phyloP scores from a whole-genome alignment of 257 asterid genomes.

The Solanum chiquidenum region DNA sequence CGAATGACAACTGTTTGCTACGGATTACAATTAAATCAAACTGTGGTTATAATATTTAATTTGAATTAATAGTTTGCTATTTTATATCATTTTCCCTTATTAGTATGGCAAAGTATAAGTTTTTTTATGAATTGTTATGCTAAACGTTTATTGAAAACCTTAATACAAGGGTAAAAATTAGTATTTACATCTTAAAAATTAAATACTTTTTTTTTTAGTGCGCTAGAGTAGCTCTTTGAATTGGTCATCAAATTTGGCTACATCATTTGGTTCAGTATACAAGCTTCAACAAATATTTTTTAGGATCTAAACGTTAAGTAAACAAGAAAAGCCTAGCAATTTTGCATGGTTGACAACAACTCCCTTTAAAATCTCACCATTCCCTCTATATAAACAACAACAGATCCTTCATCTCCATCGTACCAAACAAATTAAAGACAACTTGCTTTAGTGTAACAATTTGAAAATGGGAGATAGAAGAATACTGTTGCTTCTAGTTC shows the following conservation, averaged over 20 bases:
- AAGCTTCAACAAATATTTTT: neutral
- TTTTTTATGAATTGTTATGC: neutral
- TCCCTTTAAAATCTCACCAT: neutral
- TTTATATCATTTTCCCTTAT: too few species aligned
- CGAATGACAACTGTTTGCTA: too few species aligned
- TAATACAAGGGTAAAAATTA: neutral
- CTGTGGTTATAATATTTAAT: too few species aligned
- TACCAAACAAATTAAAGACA: neutral
- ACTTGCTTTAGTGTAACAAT: neutral
- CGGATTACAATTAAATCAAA: too few species aligned
- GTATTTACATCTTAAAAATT: neutral
- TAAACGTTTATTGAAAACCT: neutral
- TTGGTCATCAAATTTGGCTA: neutral
- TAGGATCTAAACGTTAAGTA: neutral
- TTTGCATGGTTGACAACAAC: slow-evolving; percentile 57
- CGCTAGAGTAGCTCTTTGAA: neutral
- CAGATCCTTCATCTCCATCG: neutral
- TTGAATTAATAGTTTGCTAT: too few species aligned
- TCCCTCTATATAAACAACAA: slow-evolving; percentile 23
- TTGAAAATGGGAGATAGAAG: slow-evolving; percentile 1
- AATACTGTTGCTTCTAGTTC: neutral
- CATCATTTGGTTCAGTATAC: slow-evolving; percentile 9
- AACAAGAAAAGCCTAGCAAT: neutral
- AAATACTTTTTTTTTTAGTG: neutral
- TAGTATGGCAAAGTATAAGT: neutral